phyloP scores from a whole-genome alignment of 2,329 filamentous ascomycete species.

The Pseudogymnoascus sp. region DNA sequence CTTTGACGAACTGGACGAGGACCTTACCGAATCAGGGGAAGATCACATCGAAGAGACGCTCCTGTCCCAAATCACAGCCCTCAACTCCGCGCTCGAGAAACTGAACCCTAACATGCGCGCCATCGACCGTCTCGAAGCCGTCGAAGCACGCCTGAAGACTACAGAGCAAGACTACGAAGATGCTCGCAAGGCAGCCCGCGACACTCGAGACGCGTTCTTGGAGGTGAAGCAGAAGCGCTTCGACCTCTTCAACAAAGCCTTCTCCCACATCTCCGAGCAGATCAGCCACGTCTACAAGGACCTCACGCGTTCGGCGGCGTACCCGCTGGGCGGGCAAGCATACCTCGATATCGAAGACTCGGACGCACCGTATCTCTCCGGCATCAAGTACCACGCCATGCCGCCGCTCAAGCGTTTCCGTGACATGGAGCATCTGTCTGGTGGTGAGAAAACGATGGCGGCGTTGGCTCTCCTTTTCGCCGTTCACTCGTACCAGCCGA shows the following conservation, averaged over 20 bases:
- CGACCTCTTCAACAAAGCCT: constrained; percentile 91
- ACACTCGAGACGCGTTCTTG: constrained; percentile 75
- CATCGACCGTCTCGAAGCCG: constrained; percentile 79
- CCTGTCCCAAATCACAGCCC: constrained; percentile 64
- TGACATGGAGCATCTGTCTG: constrained; percentile 97
- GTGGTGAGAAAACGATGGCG: constrained; percentile 98
- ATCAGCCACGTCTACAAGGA: constrained; percentile 93
- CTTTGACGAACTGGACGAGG: constrained; percentile 73
- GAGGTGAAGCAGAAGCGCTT: constrained; percentile 72
- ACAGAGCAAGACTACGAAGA: constrained; percentile 87
- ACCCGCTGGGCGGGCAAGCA: constrained; percentile 79
- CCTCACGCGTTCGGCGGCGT: constrained; percentile 81
- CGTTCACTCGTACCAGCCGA: constrained; percentile 91
- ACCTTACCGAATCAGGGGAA: constrained; percentile 67
- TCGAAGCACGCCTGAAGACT: constrained; percentile 71
- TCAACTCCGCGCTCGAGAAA: constrained; percentile 79
- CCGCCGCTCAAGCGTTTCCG: constrained; percentile 95
- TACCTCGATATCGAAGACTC: constrained; percentile 89
- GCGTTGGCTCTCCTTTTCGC: constrained; percentile 93
- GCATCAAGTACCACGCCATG: constrained; percentile 98
- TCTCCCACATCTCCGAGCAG: constrained; percentile 88
- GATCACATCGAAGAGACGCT: constrained; percentile 66
- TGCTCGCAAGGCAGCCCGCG: constrained; percentile 64
- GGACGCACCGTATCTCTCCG: constrained; percentile 91
- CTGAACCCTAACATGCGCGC: constrained; percentile 96